Evolutionary conservation across 768 basidiomycete genomes (phyloP), one percentile per base, ranked within the genome.

Genomic region (Tylopilus vinaceipallidus): DNA sequence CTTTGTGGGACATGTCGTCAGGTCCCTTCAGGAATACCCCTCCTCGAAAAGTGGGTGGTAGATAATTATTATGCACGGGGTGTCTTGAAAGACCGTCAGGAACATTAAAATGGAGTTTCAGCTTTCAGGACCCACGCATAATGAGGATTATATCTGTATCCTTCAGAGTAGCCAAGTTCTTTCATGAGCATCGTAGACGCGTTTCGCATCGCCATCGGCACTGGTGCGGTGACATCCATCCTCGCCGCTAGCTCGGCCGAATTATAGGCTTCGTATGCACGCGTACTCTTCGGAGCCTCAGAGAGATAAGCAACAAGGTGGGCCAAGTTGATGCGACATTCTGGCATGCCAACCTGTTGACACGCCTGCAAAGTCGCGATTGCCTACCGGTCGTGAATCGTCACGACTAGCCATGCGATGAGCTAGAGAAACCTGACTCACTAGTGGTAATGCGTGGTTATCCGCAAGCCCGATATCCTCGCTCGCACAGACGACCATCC

Each of bases 391-490:
- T 19, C n/a, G 6, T n/a, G 47, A 35, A 49, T 24, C 17, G n/a
- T 23, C 7, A 42, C 38, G 6, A 47, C 13, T 29, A 3, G 32
- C 62, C 40, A 64, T 59, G 8, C 60, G 36, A 14, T 12, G 40
- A 3, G 13, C 22, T 11, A 4, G 12, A 22, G 16, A 23, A 26
- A 20, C 49, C 45, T 40, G 32, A 44, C 80, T 49, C 50, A 84
- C 88, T 54, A 91, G 68, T 9, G 88, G 86, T 10, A 94, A 73
- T 0, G 87, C 88, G n/a, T 82, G 77, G 34, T 74, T 76, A 66
- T 93, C 87, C 23, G 89, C 90, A 7, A 91, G 70, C 0, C 91
- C 91, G 34, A 94, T 79, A 61, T 94, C 91, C 65, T 94, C 91
- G 54, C 87, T 88, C 3, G 91, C 90, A 56, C 87, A 83, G 7